Evolutionary conservation across 1,284 basidiomycete species (phyloP).

Genomic region (Malassezia vespertilionis): DNA sequence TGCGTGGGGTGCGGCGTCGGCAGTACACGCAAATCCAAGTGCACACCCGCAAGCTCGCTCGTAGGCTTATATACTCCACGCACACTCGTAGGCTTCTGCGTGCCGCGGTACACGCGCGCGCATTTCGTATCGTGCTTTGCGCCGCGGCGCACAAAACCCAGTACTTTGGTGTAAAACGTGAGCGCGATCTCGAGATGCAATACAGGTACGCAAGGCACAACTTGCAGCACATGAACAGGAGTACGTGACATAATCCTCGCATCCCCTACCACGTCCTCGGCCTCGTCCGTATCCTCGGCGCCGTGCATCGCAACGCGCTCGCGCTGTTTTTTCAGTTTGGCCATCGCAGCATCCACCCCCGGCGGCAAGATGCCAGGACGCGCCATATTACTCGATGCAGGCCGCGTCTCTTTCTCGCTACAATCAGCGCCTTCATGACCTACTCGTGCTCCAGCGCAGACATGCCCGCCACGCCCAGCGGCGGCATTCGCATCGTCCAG

Average conservation of each 20-base stretch:
- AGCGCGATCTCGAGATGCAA: neutral
- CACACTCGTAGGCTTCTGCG: neutral
- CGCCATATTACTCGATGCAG: constrained; percentile 6
- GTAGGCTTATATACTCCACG: neutral
- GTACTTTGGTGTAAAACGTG: constrained; percentile 6
- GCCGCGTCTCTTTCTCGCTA: constrained; percentile 5
- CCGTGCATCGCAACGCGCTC: too few relatives aligned
- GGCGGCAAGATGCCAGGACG: constrained; percentile 1
- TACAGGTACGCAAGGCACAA: neutral
- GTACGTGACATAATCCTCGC: too few relatives aligned
- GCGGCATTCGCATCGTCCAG: neutral
- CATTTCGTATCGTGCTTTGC: neutral
- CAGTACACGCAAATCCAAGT: constrained; percentile 4
- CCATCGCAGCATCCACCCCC: neutral
- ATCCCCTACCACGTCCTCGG: too few relatives aligned
- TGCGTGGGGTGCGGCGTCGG: neutral
- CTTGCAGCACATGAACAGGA: neutral
- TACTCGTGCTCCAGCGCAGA: neutral
- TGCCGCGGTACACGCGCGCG: constrained; percentile 8
- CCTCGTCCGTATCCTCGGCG: too few relatives aligned
- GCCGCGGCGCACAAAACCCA: constrained; percentile 8
- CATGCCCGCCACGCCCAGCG: neutral
- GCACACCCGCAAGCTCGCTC: constrained; percentile 1
- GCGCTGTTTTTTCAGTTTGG: neutral
- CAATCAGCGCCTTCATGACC: neutral